phyloP scores from a whole-genome alignment of 306 rosid species.

The Sophora flavescens region DNA sequence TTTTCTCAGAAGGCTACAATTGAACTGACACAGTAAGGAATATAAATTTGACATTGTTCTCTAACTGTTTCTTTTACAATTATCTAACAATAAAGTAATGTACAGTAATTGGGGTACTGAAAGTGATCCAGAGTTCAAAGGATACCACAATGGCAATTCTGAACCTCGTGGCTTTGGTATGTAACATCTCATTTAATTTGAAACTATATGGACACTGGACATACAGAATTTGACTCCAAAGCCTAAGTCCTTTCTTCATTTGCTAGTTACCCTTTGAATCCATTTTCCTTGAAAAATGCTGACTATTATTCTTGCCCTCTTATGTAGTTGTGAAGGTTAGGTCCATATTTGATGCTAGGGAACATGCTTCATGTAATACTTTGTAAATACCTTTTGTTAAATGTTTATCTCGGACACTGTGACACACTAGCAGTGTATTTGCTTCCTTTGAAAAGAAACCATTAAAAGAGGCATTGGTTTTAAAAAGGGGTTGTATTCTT shows the following conservation, averaged over 20 bases:
- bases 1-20: conserved; percentile 87
- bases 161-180: conserved; percentile 97
- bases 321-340: neutral
- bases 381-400: conserved; percentile 1
- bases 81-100: conserved; percentile 43
- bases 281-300: conserved; percentile 1
- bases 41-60: conserved; percentile 11
- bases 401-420: neutral
- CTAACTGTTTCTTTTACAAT: neutral
- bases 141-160: conserved; percentile 97
- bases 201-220: neutral
- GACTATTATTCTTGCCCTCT: conserved; percentile 22
- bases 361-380: conserved; percentile 15
- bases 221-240: conserved; percentile 21
- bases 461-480: conserved; percentile 5
- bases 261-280: conserved; percentile 12
- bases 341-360: conserved; percentile 20
- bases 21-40: conserved; percentile 89
- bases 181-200: conserved; percentile 38
- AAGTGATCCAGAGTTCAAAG: conserved; percentile 95
- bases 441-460: conserved; percentile 8
- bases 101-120: conserved; percentile 98
- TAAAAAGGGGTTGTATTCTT: neutral
- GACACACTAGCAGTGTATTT: neutral
- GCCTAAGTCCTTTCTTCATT: conserved; percentile 24